Evolutionary conservation across 2,329 filamentous ascomycete species (phyloP).

Genomic region (Ophiostoma ulmi): DNA sequence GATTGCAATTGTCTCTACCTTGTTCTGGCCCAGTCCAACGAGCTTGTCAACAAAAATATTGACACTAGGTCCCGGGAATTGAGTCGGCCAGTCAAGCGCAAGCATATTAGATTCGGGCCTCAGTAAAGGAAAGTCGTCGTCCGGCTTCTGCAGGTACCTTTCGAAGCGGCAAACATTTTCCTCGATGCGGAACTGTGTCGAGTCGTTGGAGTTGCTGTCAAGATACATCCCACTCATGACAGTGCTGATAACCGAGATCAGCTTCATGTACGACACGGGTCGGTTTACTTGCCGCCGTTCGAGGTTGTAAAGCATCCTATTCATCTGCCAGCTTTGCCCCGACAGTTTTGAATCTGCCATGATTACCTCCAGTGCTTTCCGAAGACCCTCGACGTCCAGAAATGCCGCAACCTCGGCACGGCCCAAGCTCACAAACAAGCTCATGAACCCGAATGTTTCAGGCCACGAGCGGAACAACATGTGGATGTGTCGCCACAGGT

Average conservation of each 20-base stretch:
- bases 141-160: constrained; percentile 24
- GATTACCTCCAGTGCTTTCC: constrained; percentile 55
- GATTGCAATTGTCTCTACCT: constrained; percentile 49
- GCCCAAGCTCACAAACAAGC: constrained; percentile 61
- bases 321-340: constrained; percentile 43
- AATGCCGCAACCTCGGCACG: constrained; percentile 53
- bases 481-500: constrained; percentile 60
- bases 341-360: constrained; percentile 45
- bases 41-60: constrained; percentile 63
- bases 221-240: constrained; percentile 40
- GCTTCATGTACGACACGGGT: constrained; percentile 49
- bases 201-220: background rate
- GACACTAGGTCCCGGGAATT: constrained; percentile 21
- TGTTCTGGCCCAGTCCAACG: constrained; percentile 56
- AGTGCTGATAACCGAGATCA: constrained; percentile 48
- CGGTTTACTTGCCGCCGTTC: constrained; percentile 49
- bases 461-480: constrained; percentile 62
- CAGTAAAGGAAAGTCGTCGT: constrained; percentile 28
- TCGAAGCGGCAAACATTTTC: constrained; percentile 29
- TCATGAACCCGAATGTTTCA: constrained; percentile 67
- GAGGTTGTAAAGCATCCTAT: constrained; percentile 49
- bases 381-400: constrained; percentile 57
- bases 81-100: constrained; percentile 28
- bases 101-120: constrained; percentile 25
- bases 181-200: constrained; percentile 35